Conservation (phyloP, 306 rosid species). For the Aeschynomene evenia region DNA sequence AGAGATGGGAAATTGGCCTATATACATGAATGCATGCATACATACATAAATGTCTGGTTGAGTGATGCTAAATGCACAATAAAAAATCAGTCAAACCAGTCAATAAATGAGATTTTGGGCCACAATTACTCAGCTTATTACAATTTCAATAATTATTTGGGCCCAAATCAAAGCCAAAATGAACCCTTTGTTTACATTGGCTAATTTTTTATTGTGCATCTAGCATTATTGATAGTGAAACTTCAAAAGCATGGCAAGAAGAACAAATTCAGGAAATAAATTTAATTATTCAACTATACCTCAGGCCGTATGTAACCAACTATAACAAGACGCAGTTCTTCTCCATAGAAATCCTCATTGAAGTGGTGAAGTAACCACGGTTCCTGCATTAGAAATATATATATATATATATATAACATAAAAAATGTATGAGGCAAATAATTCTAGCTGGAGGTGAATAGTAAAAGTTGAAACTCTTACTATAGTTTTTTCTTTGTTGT, state of each 20-base stretch:
- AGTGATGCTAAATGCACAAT: no score
- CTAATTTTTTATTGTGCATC: no score
- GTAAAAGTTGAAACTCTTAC: slow-evolving; percentile 57
- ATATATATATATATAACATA: neutral
- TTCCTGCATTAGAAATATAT: slow-evolving; percentile 48
- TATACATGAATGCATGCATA: slow-evolving; percentile 4
- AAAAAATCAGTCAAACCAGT: no score
- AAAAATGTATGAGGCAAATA: slow-evolving; percentile 15
- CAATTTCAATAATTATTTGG: no score
- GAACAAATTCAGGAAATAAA: slow-evolving; percentile 1
- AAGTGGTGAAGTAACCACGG: slow-evolving; percentile 96
- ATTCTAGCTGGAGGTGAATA: slow-evolving; percentile 13
- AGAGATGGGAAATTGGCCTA: slow-evolving; percentile 84
- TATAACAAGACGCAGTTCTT: slow-evolving; percentile 75
- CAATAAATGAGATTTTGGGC: no score
- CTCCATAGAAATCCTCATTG: slow-evolving; percentile 72
- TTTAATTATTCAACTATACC: slow-evolving; percentile 45
- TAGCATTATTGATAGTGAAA: no score
- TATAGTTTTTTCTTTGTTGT: slow-evolving; percentile 84
- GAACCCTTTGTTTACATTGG: no score
- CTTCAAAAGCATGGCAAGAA: neutral
- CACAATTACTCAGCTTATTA: no score
- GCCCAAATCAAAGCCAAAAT: no score
- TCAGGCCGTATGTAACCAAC: slow-evolving; percentile 91
- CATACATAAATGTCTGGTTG: slow-evolving; percentile 15